phyloP scores from a whole-genome alignment of 306 rosid genomes.

The Cicer judaicum region DNA sequence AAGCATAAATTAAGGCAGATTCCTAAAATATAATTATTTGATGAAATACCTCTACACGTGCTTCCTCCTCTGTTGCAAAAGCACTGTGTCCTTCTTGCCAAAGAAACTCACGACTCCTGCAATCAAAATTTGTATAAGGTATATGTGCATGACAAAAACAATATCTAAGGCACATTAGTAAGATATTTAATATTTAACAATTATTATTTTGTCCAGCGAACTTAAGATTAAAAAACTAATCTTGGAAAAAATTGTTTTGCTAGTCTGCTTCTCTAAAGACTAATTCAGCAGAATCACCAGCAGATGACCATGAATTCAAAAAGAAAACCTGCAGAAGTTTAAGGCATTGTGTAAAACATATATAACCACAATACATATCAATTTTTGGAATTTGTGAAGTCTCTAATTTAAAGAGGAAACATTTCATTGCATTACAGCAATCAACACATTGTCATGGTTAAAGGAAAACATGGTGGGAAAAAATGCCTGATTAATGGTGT shows the following conservation, averaged over 20 bases:
- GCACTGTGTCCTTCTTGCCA: constrained; percentile 99
- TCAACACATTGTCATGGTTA: constrained; percentile 14
- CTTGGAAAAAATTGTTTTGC: neutral
- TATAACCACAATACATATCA: neutral
- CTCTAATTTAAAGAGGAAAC: constrained; percentile 50
- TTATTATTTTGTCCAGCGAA: constrained; percentile 15
- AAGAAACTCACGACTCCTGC: constrained; percentile 97
- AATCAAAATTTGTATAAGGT: constrained; percentile 36
- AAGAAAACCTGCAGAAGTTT: constrained; percentile 11
- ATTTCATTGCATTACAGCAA: constrained; percentile 4
- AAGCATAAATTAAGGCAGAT: constrained; percentile 11
- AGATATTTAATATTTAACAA: neutral
- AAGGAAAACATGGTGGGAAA: constrained; percentile 20
- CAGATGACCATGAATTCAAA: constrained; percentile 10
- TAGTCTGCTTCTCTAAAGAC: neutral
- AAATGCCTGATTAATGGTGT: constrained; percentile 89
- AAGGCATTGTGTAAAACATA: neutral
- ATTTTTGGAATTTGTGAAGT: constrained; percentile 22
- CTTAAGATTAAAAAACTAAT: no score
- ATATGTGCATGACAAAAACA: constrained; percentile 4
- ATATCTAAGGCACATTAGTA: neutral
- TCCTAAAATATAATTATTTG: constrained; percentile 38
- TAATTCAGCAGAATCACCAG: constrained; percentile 24
- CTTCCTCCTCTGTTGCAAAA: constrained; percentile 89
- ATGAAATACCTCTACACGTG: constrained; percentile 74